Base-by-base conservation (phyloP, 2,329 filamentous ascomycete species). In the Paraconiothyrium brasiliense region DNA sequence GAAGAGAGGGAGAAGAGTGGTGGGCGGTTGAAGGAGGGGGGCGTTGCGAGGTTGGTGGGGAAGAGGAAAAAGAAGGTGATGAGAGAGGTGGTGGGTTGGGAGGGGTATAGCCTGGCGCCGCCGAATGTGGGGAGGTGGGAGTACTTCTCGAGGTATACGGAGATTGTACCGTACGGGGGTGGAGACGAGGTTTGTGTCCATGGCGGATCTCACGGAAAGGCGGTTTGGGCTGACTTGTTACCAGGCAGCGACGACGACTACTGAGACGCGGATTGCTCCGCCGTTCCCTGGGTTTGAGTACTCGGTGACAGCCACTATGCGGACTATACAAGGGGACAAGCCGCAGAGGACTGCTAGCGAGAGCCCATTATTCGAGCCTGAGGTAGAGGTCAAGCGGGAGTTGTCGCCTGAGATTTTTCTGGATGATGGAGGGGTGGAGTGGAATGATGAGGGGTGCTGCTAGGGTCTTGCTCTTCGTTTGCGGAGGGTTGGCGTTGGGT, bases 281-380 rank as follows among this genome's bases (percentile, higher is more conserved):
- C 20, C 50, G 1, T 54, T 54, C 16, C 22, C 35, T 32, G 37
- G 50, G 13, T 54, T 54, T 37, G 37, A 32, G 16, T 4, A n/a
- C 22, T 32, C 24, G 16, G 16, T 32, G 14, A 20, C 24, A 32
- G 27, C 39, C 3, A 9, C 14, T 34, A 5, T 4, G 11, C 32
- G 14, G 4, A 10, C 7, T 5, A 43, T 14, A 7, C 5, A 43
- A 16, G 14, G 14, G 14, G 11, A 3, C 4, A 3, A 4, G 9
- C 1, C 30, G 2, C 39, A 22, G 30, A 16, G 11, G 4, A 9
- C n/a, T 24, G 4, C 14, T 13, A 37, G 30, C 2, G 54, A 47
- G 39, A 56, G 41, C 11, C 30, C 43, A 13, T 11, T 56, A 32
- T 47, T 56, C 30, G 54, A 56, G 20, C 41, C 43, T 3, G 41